Conservation (phyloP, 176 grass and related monocot species). For the Ensete ventricosum region DNA sequence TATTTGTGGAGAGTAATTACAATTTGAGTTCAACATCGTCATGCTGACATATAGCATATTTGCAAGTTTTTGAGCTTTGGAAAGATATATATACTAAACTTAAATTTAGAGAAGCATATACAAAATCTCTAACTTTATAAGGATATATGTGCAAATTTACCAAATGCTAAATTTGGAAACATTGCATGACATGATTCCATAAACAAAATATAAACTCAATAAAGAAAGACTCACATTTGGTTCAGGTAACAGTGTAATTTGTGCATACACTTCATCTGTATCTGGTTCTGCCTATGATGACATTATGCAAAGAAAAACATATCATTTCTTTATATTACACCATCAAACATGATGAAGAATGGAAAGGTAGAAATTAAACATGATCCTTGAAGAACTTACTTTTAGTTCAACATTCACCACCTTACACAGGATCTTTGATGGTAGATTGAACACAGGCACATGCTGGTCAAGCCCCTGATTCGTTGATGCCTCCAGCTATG, state of each 20-base stretch:
- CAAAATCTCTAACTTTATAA: no score
- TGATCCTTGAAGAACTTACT: slow-evolving; percentile 27
- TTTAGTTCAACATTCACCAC: slow-evolving; percentile 76
- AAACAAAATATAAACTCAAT: slow-evolving; percentile 6
- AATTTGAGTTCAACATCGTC: no score
- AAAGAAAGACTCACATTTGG: slow-evolving; percentile 41
- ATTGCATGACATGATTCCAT: background rate
- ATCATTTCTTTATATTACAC: slow-evolving; percentile 2
- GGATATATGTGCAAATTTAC: no score
- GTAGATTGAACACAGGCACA: slow-evolving; percentile 67
- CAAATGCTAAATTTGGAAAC: no score
- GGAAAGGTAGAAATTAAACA: slow-evolving; percentile 3
- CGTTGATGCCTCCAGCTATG: slow-evolving; percentile 79
- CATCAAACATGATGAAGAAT: slow-evolving; percentile 5
- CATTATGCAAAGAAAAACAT: slow-evolving; percentile 5
- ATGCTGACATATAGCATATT: no score
- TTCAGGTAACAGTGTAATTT: slow-evolving; percentile 85
- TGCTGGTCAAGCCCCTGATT: slow-evolving; percentile 81
- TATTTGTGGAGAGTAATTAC: no score
- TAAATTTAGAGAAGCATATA: no score
- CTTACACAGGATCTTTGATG: slow-evolving; percentile 77
- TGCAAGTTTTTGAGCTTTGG: no score
- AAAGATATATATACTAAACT: no score
- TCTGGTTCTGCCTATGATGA: slow-evolving; percentile 68
- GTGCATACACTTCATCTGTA: slow-evolving; percentile 96